phyloP scores from a whole-genome alignment of 345 rosid species.

The Bretschneidera sinensis region DNA sequence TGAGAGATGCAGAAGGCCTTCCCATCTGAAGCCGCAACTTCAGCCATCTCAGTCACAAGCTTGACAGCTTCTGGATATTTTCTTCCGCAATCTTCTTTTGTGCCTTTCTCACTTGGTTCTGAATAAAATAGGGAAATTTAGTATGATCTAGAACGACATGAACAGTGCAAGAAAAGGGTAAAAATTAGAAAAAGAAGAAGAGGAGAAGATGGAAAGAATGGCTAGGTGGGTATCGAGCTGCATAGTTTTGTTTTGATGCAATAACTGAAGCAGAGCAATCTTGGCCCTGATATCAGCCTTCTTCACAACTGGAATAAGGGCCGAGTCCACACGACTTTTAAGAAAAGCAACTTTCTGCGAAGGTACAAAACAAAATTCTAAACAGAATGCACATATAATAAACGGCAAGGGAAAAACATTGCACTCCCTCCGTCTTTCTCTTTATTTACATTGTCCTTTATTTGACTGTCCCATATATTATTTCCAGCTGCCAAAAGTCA shows the following conservation, averaged over 20 bases:
- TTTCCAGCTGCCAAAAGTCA: too few species aligned
- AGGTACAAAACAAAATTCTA: constrained; percentile 12
- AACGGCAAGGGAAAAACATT: too few species aligned
- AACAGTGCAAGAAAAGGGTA: too few species aligned
- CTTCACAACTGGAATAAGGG: constrained; percentile 76
- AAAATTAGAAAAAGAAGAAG: too few species aligned
- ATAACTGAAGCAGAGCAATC: constrained; percentile 69
- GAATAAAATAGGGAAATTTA: too few species aligned
- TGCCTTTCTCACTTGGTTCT: constrained; percentile 69
- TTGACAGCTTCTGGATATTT: constrained; percentile 67
- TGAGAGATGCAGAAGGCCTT: constrained; percentile 64
- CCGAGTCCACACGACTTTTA: constrained; percentile 68
- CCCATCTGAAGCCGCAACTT: constrained; percentile 63
- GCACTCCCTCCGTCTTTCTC: too few species aligned
- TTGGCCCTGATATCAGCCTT: constrained; percentile 81
- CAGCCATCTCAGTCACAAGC: constrained; percentile 54
- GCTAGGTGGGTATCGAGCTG: not conserved
- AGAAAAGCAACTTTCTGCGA: constrained; percentile 74
- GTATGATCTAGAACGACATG: too few species aligned
- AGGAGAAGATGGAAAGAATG: not conserved
- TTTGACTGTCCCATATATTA: too few species aligned
- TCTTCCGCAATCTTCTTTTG: constrained; percentile 90
- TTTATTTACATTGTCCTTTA: too few species aligned
- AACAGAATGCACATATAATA: constrained; percentile 1
- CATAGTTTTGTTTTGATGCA: constrained; percentile 28